Conservation (phyloP, 495 filamentous ascomycete genomes). For the Pyronema domesticum region DNA sequence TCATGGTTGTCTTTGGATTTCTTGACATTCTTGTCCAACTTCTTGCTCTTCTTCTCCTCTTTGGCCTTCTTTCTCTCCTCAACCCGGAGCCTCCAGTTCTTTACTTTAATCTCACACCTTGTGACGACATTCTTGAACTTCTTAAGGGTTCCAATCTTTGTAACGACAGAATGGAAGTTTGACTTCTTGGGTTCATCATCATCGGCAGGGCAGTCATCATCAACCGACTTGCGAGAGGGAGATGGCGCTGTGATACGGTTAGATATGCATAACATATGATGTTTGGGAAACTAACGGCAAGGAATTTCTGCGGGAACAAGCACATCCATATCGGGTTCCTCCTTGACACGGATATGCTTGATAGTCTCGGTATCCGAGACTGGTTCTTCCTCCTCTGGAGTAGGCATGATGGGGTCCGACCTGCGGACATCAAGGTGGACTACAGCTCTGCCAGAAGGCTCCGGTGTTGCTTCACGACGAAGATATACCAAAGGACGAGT, state of each 20-base stretch:
- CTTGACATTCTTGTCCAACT: neutral
- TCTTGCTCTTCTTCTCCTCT: neutral
- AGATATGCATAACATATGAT: neutral
- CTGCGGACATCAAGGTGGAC: neutral
- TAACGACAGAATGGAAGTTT: slow-evolving; percentile 3
- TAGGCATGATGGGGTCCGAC: slow-evolving; percentile 5
- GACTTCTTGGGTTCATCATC: slow-evolving; percentile 7
- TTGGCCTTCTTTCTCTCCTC: slow-evolving; percentile 11
- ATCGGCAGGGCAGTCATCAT: slow-evolving; percentile 12
- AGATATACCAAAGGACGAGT: neutral
- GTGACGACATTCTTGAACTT: slow-evolving; percentile 23
- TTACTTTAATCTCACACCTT: slow-evolving; percentile 16
- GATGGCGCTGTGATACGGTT: neutral
- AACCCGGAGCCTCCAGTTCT: slow-evolving; percentile 24
- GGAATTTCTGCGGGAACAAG: slow-evolving; percentile 3
- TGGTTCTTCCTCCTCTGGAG: slow-evolving; percentile 11
- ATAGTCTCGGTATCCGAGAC: slow-evolving; percentile 6
- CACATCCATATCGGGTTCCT: slow-evolving; percentile 7
- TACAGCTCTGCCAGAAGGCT: neutral
- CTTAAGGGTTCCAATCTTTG: slow-evolving; percentile 4
- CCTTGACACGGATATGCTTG: neutral
- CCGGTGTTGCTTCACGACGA: neutral
- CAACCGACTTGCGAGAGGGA: neutral
- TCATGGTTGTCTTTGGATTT: neutral
- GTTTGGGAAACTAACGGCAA: neutral